phyloP scores from a whole-genome alignment of 2,329 filamentous ascomycete species.

The Massarina eburnea region DNA sequence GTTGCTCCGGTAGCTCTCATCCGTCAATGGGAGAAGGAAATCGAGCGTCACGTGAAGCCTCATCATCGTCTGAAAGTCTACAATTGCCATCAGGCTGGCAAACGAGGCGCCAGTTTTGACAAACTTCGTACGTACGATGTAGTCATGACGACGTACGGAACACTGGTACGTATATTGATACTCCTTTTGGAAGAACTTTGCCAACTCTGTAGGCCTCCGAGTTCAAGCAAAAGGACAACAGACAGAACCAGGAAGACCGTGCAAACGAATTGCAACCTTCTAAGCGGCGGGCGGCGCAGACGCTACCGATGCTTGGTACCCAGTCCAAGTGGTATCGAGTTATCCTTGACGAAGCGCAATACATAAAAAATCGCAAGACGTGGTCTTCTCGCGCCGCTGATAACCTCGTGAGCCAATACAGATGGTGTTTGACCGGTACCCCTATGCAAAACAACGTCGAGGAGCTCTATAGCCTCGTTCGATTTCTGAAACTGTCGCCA shows the following conservation, averaged over 20 bases:
- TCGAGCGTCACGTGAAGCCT: conserved; percentile 66
- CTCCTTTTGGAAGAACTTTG: no score
- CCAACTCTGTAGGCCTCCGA: no score
- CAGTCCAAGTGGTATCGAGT: conserved; percentile 59
- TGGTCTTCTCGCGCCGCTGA: conserved; percentile 63
- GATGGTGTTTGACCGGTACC: conserved; percentile 78
- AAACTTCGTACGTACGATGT: conserved; percentile 69
- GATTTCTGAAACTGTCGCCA: conserved; percentile 75
- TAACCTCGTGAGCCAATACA: conserved; percentile 60
- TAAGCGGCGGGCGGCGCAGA: conserved; percentile 21
- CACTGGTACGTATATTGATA: no score
- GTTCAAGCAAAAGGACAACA: conserved; percentile 60
- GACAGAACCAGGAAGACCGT: conserved; percentile 50
- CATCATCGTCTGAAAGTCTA: conserved; percentile 63
- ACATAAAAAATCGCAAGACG: conserved; percentile 74
- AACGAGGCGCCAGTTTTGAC: conserved; percentile 54
- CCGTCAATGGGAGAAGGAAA: conserved; percentile 83
- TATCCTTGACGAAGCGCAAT: conserved; percentile 78
- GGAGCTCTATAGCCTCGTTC: conserved; percentile 76
- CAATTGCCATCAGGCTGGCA: conserved; percentile 66
- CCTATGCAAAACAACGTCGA: conserved; percentile 72
- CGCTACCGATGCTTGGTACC: conserved; percentile 57
- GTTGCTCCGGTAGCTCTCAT: conserved; percentile 78
- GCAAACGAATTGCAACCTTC: conserved; percentile 44
- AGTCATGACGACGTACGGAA: conserved; percentile 78